These are phyloP conservation scores for Allantophomopsis cytisporea DNA, from an alignment of 2,329 filamentous ascomycete genomes.

Conservation along the genomic window DNA sequence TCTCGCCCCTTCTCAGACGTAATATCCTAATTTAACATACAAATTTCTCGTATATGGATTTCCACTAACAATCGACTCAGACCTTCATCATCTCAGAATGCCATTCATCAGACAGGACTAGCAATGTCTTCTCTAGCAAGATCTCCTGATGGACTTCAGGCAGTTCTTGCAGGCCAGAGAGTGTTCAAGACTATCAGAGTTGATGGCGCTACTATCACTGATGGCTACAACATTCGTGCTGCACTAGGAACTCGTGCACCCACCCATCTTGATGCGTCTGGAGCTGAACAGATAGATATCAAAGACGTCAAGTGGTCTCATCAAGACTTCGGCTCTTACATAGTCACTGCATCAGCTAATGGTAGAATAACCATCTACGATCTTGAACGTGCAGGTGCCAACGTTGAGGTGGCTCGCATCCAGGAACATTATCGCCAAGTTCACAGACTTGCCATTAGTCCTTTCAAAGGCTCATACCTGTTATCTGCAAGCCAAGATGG, in stretches of 20 bases:
- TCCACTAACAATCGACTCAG: neutral
- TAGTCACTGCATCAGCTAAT: slow-evolving; percentile 50
- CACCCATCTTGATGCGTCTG: slow-evolving; percentile 23
- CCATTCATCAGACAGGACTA: slow-evolving; percentile 32
- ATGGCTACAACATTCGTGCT: slow-evolving; percentile 43
- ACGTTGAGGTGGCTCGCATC: slow-evolving; percentile 36
- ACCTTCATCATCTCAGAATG: slow-evolving; percentile 40
- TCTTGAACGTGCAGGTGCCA: slow-evolving; percentile 30
- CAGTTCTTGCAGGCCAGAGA: slow-evolving; percentile 44
- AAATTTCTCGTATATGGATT: too few relatives aligned
- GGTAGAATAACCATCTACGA: slow-evolving; percentile 55
- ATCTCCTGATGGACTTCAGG: slow-evolving; percentile 39
- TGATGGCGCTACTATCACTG: slow-evolving; percentile 35
- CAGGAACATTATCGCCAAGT: slow-evolving; percentile 51
- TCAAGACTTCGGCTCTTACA: slow-evolving; percentile 28
- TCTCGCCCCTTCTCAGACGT: too few relatives aligned
- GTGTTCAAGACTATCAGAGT: slow-evolving; percentile 42
- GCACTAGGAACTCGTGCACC: slow-evolving; percentile 35
- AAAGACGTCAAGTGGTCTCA: slow-evolving; percentile 46
- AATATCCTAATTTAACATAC: too few relatives aligned
- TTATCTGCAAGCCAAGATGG: slow-evolving; percentile 53
- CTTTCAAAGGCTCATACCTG: slow-evolving; percentile 40
- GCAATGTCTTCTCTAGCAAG: slow-evolving; percentile 45
- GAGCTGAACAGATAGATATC: slow-evolving; percentile 45
- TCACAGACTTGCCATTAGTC: slow-evolving; percentile 49